These are phyloP conservation scores for Candida awuae DNA, from an alignment of 805 yeast species.

Conservation along the genomic window DNA sequence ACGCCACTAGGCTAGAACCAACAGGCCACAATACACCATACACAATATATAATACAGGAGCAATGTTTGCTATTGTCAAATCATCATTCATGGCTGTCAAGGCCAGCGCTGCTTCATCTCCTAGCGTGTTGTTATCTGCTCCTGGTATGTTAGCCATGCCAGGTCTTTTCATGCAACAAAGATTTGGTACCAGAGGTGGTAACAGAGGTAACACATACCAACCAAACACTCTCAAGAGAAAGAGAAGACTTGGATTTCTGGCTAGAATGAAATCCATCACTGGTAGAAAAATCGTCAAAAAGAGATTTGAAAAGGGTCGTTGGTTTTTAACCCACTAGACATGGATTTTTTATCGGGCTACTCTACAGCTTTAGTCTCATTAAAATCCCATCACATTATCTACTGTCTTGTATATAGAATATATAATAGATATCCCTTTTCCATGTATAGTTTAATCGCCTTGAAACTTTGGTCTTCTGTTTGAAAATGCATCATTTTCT, in stretches of 20 bases:
- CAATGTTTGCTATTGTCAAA: slow-evolving; percentile 6
- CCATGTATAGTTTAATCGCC: no score
- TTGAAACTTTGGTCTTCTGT: no score
- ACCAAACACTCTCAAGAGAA: slow-evolving; percentile 84
- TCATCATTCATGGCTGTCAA: slow-evolving; percentile 1
- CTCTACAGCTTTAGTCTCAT: neutral
- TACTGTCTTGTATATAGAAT: neutral
- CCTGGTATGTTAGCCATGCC: slow-evolving; percentile 7
- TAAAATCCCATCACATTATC: no score
- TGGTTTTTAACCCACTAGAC: slow-evolving; percentile 78
- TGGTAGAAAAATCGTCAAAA: slow-evolving; percentile 70
- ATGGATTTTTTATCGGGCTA: neutral
- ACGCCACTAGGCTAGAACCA: no score
- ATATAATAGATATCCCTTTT: neutral
- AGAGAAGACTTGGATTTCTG: slow-evolving; percentile 83
- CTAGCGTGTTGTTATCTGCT: slow-evolving; percentile 4
- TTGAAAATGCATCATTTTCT: no score
- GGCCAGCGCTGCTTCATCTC: neutral
- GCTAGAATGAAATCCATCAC: slow-evolving; percentile 67
- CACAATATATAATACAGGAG: no score
- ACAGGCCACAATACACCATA: no score
- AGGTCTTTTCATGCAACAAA: slow-evolving; percentile 11
- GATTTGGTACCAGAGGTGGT: slow-evolving; percentile 51
- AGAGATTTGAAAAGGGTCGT: slow-evolving; percentile 83
- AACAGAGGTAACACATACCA: slow-evolving; percentile 91